Percentiles rank a stretch among this genome's conserved stretches.
phyloP scores from a whole-genome alignment of 768 basidiomycete genomes.

The Udeniomyces megalosporus region DNA sequence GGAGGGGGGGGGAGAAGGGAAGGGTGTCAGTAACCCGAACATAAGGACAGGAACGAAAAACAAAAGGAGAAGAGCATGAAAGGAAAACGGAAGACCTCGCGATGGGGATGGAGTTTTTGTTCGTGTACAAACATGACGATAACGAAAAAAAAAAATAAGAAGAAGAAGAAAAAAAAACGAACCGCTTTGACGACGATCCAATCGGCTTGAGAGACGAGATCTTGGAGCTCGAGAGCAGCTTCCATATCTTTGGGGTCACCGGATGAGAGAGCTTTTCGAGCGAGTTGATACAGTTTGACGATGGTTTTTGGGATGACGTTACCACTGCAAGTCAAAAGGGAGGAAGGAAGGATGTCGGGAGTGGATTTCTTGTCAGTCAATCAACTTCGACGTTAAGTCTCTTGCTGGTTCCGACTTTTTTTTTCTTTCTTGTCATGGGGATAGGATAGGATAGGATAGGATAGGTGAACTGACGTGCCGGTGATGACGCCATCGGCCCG shows the following conservation, averaged over 20 bases:
- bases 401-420: too few relatives aligned
- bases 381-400: too few relatives aligned
- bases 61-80: too few relatives aligned
- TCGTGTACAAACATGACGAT: too few relatives aligned
- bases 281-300: conserved; percentile 29
- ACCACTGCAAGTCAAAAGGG: conserved; percentile 17
- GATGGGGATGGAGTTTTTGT: too few relatives aligned
- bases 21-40: conserved; percentile 24
- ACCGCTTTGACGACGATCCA: conserved; percentile 30
- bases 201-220: conserved; percentile 28
- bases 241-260: conserved; percentile 24
- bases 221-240: conserved; percentile 29
- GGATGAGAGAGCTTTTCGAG: conserved; percentile 23
- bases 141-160: too few relatives aligned
- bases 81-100: too few relatives aligned
- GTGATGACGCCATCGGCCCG: conserved; percentile 51
- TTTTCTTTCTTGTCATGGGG: not conserved
- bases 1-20: not conserved
- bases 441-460: not conserved
- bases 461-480: conserved; percentile 26
- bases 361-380: too few relatives aligned
- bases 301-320: conserved; percentile 33
- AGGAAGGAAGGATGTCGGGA: not conserved
- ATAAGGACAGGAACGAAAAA: too few relatives aligned
- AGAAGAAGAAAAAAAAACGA: not conserved